Evolutionary conservation across 345 rosid genomes (phyloP).

Genomic region (Garcia nutans): DNA sequence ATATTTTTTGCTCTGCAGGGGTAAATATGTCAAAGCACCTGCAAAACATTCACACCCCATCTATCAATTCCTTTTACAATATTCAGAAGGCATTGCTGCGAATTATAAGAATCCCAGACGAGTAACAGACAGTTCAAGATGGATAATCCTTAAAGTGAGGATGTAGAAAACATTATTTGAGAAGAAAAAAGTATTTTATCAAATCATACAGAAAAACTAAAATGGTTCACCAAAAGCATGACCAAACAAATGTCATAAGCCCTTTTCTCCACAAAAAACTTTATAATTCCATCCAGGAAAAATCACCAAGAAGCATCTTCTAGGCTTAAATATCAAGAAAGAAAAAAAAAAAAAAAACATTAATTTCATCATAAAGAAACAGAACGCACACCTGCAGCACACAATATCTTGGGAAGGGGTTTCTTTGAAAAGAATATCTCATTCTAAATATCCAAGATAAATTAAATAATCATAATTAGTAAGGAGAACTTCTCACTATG

Average conservation of each 20-base stretch:
- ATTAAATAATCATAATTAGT: neutral
- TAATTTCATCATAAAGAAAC: neutral
- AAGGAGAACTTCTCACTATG: neutral
- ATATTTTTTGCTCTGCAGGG: conserved; percentile 64
- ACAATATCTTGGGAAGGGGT: no score
- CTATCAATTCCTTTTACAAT: conserved; percentile 6
- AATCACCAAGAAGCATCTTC: neutral
- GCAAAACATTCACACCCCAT: conserved; percentile 19
- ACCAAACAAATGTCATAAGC: conserved; percentile 6
- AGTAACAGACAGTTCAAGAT: neutral
- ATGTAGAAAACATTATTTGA: neutral
- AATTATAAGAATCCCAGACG: neutral
- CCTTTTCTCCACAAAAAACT: no score
- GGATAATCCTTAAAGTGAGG: neutral
- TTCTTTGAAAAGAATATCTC: neutral
- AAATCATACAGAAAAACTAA: neutral
- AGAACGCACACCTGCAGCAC: neutral
- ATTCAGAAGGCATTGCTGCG: neutral
- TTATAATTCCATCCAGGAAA: neutral
- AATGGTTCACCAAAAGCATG: neutral
- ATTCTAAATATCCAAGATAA: neutral
- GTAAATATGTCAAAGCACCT: conserved; percentile 94
- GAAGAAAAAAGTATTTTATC: neutral
- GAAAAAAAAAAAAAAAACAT: neutral
- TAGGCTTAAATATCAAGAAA: neutral